Evolutionary conservation across 495 filamentous ascomycete genomes (phyloP).

Genomic region (Podospora conica): DNA sequence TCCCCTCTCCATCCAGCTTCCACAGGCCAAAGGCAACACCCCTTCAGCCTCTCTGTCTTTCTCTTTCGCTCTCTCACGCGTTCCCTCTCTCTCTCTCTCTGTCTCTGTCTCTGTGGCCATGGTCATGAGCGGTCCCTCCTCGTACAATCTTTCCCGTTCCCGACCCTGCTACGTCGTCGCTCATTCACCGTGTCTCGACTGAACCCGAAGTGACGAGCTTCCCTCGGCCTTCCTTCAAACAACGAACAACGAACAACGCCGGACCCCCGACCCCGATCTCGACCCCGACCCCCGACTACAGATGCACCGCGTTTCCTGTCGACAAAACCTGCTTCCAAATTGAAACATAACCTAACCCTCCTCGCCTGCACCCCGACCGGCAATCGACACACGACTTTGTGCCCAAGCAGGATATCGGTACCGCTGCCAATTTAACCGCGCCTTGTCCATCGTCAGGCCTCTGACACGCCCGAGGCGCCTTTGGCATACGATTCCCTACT

Average conservation of each 20-base stretch:
- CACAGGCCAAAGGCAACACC: conserved; percentile 9
- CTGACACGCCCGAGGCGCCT: conserved; percentile 6
- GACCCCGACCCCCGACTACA: neutral
- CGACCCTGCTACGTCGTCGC: no score
- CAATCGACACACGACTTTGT: conserved; percentile 18
- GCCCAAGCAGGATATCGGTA: conserved; percentile 15
- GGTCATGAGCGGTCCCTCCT: conserved; percentile 1
- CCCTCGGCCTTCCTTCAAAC: neutral
- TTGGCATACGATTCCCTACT: conserved; percentile 3
- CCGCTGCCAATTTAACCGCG: conserved; percentile 17
- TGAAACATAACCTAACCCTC: conserved; percentile 15
- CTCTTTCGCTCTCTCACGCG: neutral
- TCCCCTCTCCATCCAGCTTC: neutral
- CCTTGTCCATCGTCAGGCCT: neutral
- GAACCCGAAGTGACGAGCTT: neutral
- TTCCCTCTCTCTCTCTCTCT: neutral
- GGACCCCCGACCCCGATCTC: neutral
- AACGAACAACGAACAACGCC: neutral
- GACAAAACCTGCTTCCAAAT: conserved; percentile 22
- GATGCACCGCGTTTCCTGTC: conserved; percentile 17
- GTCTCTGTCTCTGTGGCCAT: neutral
- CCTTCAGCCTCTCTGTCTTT: conserved; percentile 4
- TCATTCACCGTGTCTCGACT: conserved; percentile 6
- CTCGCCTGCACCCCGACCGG: conserved; percentile 11
- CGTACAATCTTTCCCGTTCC: neutral